Percentiles rank a stretch among this genome's conserved stretches.
These are phyloP conservation scores for Microdochium paspali DNA, from an alignment of 2,329 filamentous ascomycete species.

Conservation along the genomic window DNA sequence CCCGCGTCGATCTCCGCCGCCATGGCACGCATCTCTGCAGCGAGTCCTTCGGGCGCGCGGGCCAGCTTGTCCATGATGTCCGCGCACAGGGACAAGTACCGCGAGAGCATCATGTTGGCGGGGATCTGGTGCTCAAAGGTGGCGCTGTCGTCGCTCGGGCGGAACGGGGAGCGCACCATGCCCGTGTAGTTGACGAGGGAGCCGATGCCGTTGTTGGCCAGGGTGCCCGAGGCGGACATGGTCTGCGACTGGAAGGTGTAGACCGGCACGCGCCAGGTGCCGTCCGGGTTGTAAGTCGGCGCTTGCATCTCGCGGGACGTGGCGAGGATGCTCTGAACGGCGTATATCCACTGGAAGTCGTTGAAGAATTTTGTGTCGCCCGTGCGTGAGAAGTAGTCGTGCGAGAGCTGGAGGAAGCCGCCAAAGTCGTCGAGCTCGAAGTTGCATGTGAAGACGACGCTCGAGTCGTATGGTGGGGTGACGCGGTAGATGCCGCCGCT, in stretches of 20 bases:
- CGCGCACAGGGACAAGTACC: constrained; percentile 45
- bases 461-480: constrained; percentile 55
- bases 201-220: constrained; percentile 66
- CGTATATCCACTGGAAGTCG: constrained; percentile 57
- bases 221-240: constrained; percentile 68
- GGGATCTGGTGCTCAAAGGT: constrained; percentile 84
- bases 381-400: constrained; percentile 62
- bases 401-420: constrained; percentile 62
- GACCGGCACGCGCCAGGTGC: constrained; percentile 40
- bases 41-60: constrained; percentile 28
- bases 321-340: constrained; percentile 48
- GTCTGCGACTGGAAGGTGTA: constrained; percentile 70
- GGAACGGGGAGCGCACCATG: constrained; percentile 77
- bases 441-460: constrained; percentile 73
- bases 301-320: constrained; percentile 55
- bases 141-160: constrained; percentile 82
- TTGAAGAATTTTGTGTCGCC: constrained; percentile 58
- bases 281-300: constrained; percentile 53
- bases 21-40: constrained; percentile 45
- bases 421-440: constrained; percentile 77
- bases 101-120: constrained; percentile 75
- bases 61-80: constrained; percentile 33
- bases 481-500: constrained; percentile 52
- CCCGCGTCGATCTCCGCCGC: constrained; percentile 55
- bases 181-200: constrained; percentile 76